phyloP scores from a whole-genome alignment of 2,329 filamentous ascomycete species.

The Aureobasidium lini region DNA sequence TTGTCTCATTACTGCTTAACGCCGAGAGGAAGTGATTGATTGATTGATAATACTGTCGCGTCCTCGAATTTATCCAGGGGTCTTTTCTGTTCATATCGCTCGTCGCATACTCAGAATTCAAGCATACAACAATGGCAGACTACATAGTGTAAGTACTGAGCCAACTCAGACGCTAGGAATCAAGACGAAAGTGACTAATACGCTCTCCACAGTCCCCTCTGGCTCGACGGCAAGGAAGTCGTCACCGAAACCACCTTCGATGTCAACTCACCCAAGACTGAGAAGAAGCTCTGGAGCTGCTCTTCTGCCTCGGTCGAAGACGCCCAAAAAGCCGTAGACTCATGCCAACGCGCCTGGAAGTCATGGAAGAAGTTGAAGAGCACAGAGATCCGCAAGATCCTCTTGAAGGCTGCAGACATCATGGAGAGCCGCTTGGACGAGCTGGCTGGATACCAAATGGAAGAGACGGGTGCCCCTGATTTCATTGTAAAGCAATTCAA shows the following conservation, averaged over 20 bases:
- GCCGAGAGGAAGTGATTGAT: background rate
- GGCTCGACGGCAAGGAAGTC: constrained; percentile 44
- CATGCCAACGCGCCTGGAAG: constrained; percentile 61
- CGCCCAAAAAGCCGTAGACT: constrained; percentile 48
- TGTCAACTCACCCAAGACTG: constrained; percentile 49
- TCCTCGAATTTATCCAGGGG: background rate
- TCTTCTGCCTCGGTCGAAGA: constrained; percentile 51
- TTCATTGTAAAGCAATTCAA: constrained; percentile 33
- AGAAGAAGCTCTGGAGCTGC: constrained; percentile 48
- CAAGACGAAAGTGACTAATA: background rate
- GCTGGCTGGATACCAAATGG: constrained; percentile 51
- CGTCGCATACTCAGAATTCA: background rate
- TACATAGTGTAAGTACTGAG: constrained; percentile 5
- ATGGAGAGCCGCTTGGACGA: constrained; percentile 55
- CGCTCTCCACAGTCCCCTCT: constrained; percentile 29
- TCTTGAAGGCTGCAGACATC: constrained; percentile 61
- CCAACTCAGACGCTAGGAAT: background rate
- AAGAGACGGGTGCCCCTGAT: constrained; percentile 48
- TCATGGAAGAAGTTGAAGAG: constrained; percentile 60
- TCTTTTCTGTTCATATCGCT: background rate
- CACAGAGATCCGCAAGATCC: constrained; percentile 56
- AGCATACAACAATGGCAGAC: constrained; percentile 8
- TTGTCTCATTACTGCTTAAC: background rate
- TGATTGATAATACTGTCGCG: background rate
- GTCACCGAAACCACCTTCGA: constrained; percentile 44